phyloP scores from a whole-genome alignment of 2,329 filamentous ascomycete genomes.

The Aspergillus latus region DNA sequence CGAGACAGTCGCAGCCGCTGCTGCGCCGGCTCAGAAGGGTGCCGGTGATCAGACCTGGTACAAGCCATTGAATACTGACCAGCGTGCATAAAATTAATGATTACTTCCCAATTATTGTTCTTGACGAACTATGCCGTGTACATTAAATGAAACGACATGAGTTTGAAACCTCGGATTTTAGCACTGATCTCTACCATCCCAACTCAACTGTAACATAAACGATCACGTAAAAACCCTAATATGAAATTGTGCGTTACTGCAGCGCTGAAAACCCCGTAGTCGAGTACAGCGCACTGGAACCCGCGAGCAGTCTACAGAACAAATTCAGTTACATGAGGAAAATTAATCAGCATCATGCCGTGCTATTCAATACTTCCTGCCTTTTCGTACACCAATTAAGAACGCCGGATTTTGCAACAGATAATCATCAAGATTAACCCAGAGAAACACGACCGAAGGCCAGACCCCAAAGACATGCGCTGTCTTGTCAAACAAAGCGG shows the following conservation, averaged over 20 bases:
- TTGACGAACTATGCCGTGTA: neutral
- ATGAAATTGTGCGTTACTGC: neutral
- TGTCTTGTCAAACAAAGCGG: conserved; percentile 38
- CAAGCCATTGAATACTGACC: conserved; percentile 28
- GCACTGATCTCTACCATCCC: neutral
- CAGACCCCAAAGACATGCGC: conserved; percentile 41
- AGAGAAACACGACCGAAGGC: conserved; percentile 36
- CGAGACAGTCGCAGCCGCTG: conserved; percentile 31
- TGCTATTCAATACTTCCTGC: conserved; percentile 32
- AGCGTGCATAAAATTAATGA: conserved; percentile 27
- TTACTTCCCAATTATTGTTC: neutral
- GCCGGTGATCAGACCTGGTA: conserved; percentile 26
- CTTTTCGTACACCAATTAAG: conserved; percentile 42
- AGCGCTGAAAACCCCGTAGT: neutral
- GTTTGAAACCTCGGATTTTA: neutral
- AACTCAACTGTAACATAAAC: too few species aligned
- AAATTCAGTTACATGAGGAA: neutral
- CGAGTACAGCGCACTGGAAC: too few species aligned
- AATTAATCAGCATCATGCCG: conserved; percentile 14
- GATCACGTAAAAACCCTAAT: neutral
- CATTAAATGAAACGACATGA: conserved; percentile 8
- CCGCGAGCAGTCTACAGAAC: neutral
- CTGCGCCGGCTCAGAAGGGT: conserved; percentile 25
- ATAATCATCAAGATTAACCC: conserved; percentile 35
- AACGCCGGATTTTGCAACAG: conserved; percentile 40